Evolutionary conservation across 192 early-diverging fungal genomes (phyloP).

Genomic region (Chytriomyces sp.): DNA sequence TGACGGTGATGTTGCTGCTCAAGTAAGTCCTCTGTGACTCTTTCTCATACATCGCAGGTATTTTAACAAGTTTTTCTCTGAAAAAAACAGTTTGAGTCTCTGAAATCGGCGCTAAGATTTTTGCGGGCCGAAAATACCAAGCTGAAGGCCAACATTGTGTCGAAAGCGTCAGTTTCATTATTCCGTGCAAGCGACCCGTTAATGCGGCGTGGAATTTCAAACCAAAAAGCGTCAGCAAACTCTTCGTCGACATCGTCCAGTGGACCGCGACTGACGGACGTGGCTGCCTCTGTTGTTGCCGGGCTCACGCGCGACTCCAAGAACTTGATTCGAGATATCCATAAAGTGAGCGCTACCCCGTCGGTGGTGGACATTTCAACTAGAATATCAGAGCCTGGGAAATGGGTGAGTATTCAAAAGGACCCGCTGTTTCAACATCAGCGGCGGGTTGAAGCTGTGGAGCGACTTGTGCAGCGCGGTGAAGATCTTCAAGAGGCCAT

Average conservation of each 20-base stretch:
- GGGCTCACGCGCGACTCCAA: slow-evolving; percentile 34
- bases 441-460: slow-evolving; percentile 23
- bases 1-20: slow-evolving; percentile 39
- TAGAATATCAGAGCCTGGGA: slow-evolving; percentile 18
- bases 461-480: slow-evolving; percentile 30
- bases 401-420: slow-evolving; percentile 31
- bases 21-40: slow-evolving; percentile 32
- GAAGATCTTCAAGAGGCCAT: slow-evolving; percentile 35
- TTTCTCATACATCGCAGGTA: slow-evolving; percentile 28
- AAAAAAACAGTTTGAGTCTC: slow-evolving; percentile 68
- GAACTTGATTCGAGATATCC: slow-evolving; percentile 33
- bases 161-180: slow-evolving; percentile 38
- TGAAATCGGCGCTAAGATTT: slow-evolving; percentile 77
- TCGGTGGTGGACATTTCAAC: slow-evolving; percentile 35
- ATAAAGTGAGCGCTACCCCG: slow-evolving; percentile 24
- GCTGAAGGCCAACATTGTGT: slow-evolving; percentile 67
- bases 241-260: background rate
- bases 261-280: slow-evolving; percentile 1
- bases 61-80: slow-evolving; percentile 14
- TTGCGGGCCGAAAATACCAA: slow-evolving; percentile 83
- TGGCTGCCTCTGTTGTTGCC: slow-evolving; percentile 27
- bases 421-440: slow-evolving; percentile 36
- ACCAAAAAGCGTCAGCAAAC: slow-evolving; percentile 13
- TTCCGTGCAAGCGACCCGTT: slow-evolving; percentile 47
- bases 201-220: slow-evolving; percentile 38